Evolutionary conservation across 2,329 filamentous ascomycete genomes (phyloP).

Genomic region (Tolypocladium sp.): DNA sequence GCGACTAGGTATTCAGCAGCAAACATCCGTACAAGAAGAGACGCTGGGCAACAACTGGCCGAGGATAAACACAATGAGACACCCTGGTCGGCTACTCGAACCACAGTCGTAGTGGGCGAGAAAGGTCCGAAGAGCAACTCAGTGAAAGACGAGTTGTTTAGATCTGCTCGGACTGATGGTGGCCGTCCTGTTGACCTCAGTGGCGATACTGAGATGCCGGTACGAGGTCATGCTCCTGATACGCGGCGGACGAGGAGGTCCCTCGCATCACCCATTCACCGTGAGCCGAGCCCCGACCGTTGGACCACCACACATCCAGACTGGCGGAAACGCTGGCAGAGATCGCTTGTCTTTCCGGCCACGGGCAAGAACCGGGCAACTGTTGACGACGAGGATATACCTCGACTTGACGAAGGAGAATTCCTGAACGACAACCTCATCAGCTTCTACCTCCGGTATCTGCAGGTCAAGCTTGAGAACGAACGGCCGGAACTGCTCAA

Average conservation of each 20-base stretch:
- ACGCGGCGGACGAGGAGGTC: constrained; percentile 15
- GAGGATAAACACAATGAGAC: background rate
- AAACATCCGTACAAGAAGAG: background rate
- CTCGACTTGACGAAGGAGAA: constrained; percentile 70
- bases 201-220: background rate
- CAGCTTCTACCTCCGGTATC: constrained; percentile 72
- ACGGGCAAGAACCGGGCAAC: constrained; percentile 51
- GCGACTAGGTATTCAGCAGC: background rate
- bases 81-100: background rate
- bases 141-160: constrained; percentile 1
- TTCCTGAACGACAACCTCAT: constrained; percentile 92
- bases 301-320: constrained; percentile 43
- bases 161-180: background rate
- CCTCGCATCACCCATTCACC: constrained; percentile 5
- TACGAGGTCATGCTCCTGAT: constrained; percentile 5
- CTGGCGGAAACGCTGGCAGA: constrained; percentile 46
- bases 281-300: constrained; percentile 10
- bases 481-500: constrained; percentile 46
- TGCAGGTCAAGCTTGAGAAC: constrained; percentile 52
- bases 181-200: background rate
- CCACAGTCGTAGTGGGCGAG: background rate
- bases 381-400: constrained; percentile 64
- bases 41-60: too few relatives aligned
- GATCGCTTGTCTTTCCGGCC: constrained; percentile 52
- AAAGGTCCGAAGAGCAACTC: background rate